A percentile compares a stretch with the other conserved stretches of the same genome.
Conservation (phyloP, 148 eudicot genomes). For the Chenopodium quinoa region DNA sequence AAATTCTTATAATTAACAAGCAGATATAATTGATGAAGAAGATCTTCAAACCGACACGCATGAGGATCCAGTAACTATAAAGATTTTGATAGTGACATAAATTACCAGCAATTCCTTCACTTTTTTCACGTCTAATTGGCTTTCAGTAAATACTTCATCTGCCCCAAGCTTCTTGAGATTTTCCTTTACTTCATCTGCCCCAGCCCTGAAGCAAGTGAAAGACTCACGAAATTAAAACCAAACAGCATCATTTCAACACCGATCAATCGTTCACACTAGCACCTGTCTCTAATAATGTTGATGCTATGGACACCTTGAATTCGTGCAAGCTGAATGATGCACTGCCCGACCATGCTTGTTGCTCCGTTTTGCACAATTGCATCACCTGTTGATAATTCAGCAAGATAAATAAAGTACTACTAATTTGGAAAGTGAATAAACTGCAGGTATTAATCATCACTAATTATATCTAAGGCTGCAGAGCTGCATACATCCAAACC, state of each 20-base stretch:
- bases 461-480: background rate
- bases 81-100: background rate
- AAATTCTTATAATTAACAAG: background rate
- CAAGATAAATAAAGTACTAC: constrained; percentile 7
- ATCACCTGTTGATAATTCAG: constrained; percentile 51
- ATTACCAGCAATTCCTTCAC: constrained; percentile 74
- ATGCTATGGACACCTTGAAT: constrained; percentile 66
- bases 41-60: background rate
- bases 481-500: background rate
- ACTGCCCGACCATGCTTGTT: constrained; percentile 95
- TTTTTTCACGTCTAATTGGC: constrained; percentile 74
- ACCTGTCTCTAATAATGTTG: constrained; percentile 91
- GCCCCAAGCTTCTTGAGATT: constrained; percentile 82
- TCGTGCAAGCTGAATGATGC: constrained; percentile 86
- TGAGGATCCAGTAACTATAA: background rate
- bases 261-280: constrained; percentile 16
- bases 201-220: constrained; percentile 48
- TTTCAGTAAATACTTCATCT: constrained; percentile 75
- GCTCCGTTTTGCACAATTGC: constrained; percentile 95
- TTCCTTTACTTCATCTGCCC: constrained; percentile 81
- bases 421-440: background rate
- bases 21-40: background rate
- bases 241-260: background rate
- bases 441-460: background rate
- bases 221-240: constrained; percentile 12